These are phyloP conservation scores for Kalanchoe fedtschenkoi DNA, from an alignment of 164 flowering plant genomes.

Conservation along the genomic window DNA sequence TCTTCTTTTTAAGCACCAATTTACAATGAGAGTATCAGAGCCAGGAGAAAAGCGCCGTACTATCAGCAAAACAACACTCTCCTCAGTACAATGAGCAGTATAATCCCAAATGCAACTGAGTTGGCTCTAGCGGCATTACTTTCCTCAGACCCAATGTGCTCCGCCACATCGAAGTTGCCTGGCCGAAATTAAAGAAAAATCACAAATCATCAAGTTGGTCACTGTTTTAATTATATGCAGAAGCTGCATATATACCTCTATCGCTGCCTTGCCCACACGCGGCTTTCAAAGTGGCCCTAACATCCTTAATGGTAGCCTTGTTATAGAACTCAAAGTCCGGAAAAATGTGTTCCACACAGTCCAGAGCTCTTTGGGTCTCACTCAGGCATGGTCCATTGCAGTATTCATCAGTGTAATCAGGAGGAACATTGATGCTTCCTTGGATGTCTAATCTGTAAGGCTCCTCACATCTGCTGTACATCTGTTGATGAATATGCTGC, in stretches of 20 bases:
- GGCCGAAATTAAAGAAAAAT: not conserved
- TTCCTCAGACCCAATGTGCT: not conserved
- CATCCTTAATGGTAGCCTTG: constrained; percentile 42
- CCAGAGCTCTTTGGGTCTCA: constrained; percentile 65
- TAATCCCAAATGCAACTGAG: constrained; percentile 2
- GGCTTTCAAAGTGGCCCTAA: constrained; percentile 45
- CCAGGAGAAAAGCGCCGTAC: too few species aligned
- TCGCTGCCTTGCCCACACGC: constrained; percentile 49
- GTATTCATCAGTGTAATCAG: constrained; percentile 38
- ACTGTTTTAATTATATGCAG: not conserved
- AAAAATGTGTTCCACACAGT: constrained; percentile 45
- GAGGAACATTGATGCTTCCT: constrained; percentile 55
- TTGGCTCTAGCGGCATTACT: constrained; percentile 2
- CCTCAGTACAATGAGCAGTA: not conserved
- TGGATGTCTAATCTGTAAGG: constrained; percentile 40
- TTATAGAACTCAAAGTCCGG: constrained; percentile 53
- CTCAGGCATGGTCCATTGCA: constrained; percentile 69
- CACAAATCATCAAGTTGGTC: not conserved
- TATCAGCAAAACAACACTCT: constrained; percentile 1
- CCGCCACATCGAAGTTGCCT: not conserved
- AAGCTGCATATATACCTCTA: constrained; percentile 42
- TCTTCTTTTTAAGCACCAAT: too few species aligned
- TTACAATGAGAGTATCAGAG: too few species aligned
- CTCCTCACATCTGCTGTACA: constrained; percentile 65
- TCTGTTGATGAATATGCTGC: constrained; percentile 25